Percentiles rank a stretch among this genome's conserved stretches.
These are phyloP conservation scores for Aureobasidium sp. DNA, from an alignment of 2,329 filamentous ascomycete species.

Conservation along the genomic window DNA sequence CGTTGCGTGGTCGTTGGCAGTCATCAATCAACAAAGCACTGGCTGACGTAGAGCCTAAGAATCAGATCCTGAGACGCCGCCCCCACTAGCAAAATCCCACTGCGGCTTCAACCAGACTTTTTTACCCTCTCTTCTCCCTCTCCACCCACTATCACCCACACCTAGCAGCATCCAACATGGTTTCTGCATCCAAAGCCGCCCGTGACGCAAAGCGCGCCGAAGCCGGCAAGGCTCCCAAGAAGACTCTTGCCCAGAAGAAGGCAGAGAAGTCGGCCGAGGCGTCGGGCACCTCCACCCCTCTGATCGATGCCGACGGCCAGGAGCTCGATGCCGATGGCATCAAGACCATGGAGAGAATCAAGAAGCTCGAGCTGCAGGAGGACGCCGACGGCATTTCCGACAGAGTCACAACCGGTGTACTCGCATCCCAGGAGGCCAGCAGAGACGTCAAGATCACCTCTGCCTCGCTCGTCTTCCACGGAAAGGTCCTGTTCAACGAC, in stretches of 20 bases:
- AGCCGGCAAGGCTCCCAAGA: conserved; percentile 66
- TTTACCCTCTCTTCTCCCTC: conserved; percentile 1
- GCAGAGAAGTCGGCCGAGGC: conserved; percentile 44
- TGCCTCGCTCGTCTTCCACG: conserved; percentile 91
- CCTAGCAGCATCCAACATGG: conserved; percentile 42
- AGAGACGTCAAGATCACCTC: conserved; percentile 97
- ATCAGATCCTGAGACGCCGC: neutral
- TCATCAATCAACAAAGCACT: neutral
- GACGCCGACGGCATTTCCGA: conserved; percentile 95
- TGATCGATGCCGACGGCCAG: conserved; percentile 58
- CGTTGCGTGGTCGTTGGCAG: neutral
- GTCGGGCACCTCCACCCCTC: conserved; percentile 57
- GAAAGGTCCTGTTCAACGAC: conserved; percentile 90
- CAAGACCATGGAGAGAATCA: conserved; percentile 68
- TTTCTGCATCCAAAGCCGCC: conserved; percentile 62
- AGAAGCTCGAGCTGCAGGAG: conserved; percentile 85
- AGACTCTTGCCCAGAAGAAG: conserved; percentile 62
- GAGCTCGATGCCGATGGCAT: conserved; percentile 53
- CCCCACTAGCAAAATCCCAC: conserved; percentile 7
- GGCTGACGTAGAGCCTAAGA: neutral
- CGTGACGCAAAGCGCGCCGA: conserved; percentile 59
- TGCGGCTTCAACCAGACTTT: conserved; percentile 4
- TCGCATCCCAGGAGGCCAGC: conserved; percentile 75
- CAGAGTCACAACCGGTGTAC: conserved; percentile 94
- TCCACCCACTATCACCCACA: neutral